Conservation (phyloP, 2,329 filamentous ascomycete species). For the Beauveria rudraprayagi region DNA sequence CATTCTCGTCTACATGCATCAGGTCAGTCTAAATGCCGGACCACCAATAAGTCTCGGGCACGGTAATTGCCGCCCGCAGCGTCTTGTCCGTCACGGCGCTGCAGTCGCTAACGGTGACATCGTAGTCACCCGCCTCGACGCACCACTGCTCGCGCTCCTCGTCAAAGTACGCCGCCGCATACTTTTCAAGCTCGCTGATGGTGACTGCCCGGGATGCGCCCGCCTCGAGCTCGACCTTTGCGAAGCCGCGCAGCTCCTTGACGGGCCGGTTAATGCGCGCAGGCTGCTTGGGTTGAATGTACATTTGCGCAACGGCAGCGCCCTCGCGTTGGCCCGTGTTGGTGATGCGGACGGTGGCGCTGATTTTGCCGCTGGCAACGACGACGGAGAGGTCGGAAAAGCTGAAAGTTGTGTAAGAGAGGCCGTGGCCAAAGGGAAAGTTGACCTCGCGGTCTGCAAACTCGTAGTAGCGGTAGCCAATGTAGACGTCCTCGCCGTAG, state of each 20-base stretch:
- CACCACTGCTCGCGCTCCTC: constrained; percentile 59
- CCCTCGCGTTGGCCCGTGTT: constrained; percentile 52
- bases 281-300: constrained; percentile 43
- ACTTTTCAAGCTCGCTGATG: constrained; percentile 53
- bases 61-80: constrained; percentile 44
- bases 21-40: constrained; percentile 42
- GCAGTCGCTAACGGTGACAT: constrained; percentile 51
- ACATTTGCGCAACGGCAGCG: constrained; percentile 50
- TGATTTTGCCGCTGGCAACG: constrained; percentile 37
- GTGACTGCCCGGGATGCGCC: constrained; percentile 50
- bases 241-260: constrained; percentile 59
- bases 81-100: constrained; percentile 41
- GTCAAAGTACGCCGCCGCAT: constrained; percentile 62
- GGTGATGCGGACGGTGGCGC: constrained; percentile 43
- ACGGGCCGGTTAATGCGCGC: constrained; percentile 46
- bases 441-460: constrained; percentile 55
- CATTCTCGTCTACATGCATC: background rate
- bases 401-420: constrained; percentile 67
- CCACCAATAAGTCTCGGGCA: constrained; percentile 60
- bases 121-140: constrained; percentile 57
- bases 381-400: constrained; percentile 42
- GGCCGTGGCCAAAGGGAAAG: constrained; percentile 73
- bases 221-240: constrained; percentile 53
- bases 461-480: constrained; percentile 78
- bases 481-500: constrained; percentile 74